phyloP scores from a whole-genome alignment of 352 stramenopile genomes.

The Globisporangium radiosum region DNA sequence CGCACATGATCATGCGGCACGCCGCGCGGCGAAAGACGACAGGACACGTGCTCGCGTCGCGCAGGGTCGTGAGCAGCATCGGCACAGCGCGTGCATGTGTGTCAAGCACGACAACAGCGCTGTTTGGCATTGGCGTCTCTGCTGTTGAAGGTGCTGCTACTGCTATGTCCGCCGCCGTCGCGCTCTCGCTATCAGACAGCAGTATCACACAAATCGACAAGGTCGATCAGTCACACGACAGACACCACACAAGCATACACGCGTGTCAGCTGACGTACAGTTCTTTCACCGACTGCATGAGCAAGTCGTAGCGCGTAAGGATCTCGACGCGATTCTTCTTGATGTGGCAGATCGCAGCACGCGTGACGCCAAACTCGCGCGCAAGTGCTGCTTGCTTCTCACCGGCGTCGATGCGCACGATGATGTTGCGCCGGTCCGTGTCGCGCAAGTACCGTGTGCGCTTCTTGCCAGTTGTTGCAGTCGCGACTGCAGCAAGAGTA shows the following conservation, averaged over 20 bases:
- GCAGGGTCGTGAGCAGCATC: slow-evolving; percentile 41
- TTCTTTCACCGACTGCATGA: slow-evolving; percentile 47
- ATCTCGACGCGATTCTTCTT: slow-evolving; percentile 76
- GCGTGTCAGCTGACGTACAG: slow-evolving; percentile 22
- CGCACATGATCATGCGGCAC: slow-evolving; percentile 41
- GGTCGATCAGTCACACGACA: background rate
- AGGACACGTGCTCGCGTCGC: slow-evolving; percentile 22
- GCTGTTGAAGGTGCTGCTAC: too few species aligned
- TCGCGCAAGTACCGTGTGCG: slow-evolving; percentile 49
- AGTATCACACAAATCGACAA: background rate
- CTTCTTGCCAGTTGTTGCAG: slow-evolving; percentile 16
- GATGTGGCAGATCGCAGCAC: slow-evolving; percentile 69
- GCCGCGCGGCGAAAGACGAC: slow-evolving; percentile 30
- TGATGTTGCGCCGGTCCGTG: slow-evolving; percentile 55
- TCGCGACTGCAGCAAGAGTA: background rate
- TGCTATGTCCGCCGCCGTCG: background rate
- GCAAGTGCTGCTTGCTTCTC: slow-evolving; percentile 59
- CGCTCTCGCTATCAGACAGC: slow-evolving; percentile 22
- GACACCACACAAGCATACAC: background rate
- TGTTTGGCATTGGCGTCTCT: background rate
- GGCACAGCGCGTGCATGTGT: slow-evolving; percentile 32
- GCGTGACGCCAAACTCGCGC: slow-evolving; percentile 60
- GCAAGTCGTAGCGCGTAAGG: slow-evolving; percentile 53
- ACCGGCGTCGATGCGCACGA: slow-evolving; percentile 55
- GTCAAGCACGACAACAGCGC: slow-evolving; percentile 34